phyloP scores from a whole-genome alignment of 2,329 filamentous ascomycete species.

The Orbilia oligospora region DNA sequence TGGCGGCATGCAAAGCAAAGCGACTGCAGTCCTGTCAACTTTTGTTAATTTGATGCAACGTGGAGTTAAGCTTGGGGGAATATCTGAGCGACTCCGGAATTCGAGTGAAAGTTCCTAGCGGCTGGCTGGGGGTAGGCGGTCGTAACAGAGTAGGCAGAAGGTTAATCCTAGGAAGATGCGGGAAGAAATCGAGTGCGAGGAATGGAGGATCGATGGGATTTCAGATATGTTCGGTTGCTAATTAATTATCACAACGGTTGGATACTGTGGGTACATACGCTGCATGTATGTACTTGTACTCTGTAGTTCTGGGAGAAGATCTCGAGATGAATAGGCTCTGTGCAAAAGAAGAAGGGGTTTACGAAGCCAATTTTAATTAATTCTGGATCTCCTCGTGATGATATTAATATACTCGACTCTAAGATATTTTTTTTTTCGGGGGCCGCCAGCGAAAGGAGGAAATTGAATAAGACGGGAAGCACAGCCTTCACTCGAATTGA shows the following conservation, averaged over 20 bases:
- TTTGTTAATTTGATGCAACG: constrained; percentile 12
- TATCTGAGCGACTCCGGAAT: constrained; percentile 25
- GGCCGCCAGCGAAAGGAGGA: constrained; percentile 56
- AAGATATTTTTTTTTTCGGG: constrained; percentile 25
- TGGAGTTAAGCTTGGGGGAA: constrained; percentile 24
- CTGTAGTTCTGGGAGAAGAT: neutral
- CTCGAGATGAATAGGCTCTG: neutral
- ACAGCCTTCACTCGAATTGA: constrained; percentile 44
- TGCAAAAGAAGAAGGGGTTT: constrained; percentile 6
- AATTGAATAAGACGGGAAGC: constrained; percentile 56
- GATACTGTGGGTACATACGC: neutral
- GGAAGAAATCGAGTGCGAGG: constrained; percentile 21
- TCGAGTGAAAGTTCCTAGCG: constrained; percentile 26
- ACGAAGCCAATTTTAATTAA: constrained; percentile 27
- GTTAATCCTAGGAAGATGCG: constrained; percentile 30
- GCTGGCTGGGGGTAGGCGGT: constrained; percentile 17
- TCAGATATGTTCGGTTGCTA: constrained; percentile 1
- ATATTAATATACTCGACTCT: constrained; percentile 22
- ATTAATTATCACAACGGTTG: neutral
- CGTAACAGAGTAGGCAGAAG: constrained; percentile 5
- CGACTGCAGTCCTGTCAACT: constrained; percentile 16
- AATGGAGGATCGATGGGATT: constrained; percentile 19
- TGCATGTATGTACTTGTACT: neutral
- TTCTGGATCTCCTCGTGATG: constrained; percentile 13
- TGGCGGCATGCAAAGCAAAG: constrained; percentile 10